Conservation (phyloP, 2,329 filamentous ascomycete species). For the Hirsutella minnesotensis region DNA sequence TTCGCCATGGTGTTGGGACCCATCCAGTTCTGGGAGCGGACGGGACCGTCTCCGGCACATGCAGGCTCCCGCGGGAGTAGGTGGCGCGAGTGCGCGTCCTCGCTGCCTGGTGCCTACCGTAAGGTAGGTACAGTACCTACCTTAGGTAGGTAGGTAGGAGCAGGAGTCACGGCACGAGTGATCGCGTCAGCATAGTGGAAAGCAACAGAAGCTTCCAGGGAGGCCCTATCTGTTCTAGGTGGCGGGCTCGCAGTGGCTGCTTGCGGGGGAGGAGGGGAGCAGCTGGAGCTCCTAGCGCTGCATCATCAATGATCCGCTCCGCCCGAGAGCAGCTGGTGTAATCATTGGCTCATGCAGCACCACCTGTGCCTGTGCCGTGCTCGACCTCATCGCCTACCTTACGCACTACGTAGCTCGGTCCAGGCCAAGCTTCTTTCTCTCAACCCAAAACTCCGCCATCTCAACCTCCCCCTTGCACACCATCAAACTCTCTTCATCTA, state of each 20-base stretch:
- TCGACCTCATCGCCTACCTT: background rate
- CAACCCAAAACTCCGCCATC: constrained; percentile 12
- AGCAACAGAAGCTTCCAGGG: constrained; percentile 17
- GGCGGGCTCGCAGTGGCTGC: constrained; percentile 5
- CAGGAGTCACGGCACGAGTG: no score
- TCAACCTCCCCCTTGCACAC: background rate
- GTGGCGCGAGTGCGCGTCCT: background rate
- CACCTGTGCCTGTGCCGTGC: background rate
- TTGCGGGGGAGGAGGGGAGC: background rate
- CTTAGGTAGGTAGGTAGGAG: no score
- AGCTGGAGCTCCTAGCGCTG: constrained; percentile 6
- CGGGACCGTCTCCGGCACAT: no score
- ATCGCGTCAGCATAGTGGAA: constrained; percentile 12
- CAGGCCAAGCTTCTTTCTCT: background rate
- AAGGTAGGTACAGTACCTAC: no score
- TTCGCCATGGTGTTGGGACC: no score
- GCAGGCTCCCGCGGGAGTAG: background rate
- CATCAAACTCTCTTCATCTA: constrained; percentile 5
- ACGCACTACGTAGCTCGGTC: background rate
- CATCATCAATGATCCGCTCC: constrained; percentile 25
- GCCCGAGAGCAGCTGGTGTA: constrained; percentile 13
- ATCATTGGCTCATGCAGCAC: constrained; percentile 19
- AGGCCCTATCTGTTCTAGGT: constrained; percentile 6
- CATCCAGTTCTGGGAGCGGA: no score
- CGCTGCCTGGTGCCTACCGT: background rate